These are phyloP conservation scores for Penicillium sp. DNA, from an alignment of 2,329 filamentous ascomycete species.

Conservation along the genomic window DNA sequence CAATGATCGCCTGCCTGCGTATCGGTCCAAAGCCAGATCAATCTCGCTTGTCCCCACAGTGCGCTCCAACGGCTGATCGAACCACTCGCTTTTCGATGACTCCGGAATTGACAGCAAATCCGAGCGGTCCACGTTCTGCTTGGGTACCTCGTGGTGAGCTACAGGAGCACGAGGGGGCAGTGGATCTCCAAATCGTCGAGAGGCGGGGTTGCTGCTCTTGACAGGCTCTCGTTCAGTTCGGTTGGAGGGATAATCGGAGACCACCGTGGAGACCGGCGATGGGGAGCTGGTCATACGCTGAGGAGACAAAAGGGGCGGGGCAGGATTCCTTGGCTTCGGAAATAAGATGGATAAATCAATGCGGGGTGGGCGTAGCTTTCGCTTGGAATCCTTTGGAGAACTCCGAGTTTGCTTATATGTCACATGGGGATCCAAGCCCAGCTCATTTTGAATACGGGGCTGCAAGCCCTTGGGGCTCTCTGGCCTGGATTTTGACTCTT, in stretches of 20 bases:
- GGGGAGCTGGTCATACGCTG: constrained; percentile 43
- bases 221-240: constrained; percentile 17
- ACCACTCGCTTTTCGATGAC: constrained; percentile 22
- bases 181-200: constrained; percentile 30
- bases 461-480: constrained; percentile 20
- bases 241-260: constrained; percentile 30
- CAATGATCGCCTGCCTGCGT: constrained; percentile 23
- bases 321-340: constrained; percentile 37
- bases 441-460: constrained; percentile 17
- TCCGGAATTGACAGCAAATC: constrained; percentile 21
- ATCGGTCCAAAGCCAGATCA: constrained; percentile 32
- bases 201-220: constrained; percentile 8
- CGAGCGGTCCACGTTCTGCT: constrained; percentile 15
- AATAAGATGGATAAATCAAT: constrained; percentile 46
- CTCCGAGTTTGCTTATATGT: constrained; percentile 24
- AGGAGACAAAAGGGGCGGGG: constrained; percentile 41
- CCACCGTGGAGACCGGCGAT: constrained; percentile 36
- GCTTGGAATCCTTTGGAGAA: constrained; percentile 35
- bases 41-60: constrained; percentile 36
- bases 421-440: constrained; percentile 21
- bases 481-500: constrained; percentile 32
- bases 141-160: constrained; percentile 10
- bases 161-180: constrained; percentile 16
- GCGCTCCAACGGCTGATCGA: constrained; percentile 27
- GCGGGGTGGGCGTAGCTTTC: constrained; percentile 39